Evolutionary conservation across 139 green algal genomes (phyloP).

Genomic region (Axilococcus clingmanii): DNA sequence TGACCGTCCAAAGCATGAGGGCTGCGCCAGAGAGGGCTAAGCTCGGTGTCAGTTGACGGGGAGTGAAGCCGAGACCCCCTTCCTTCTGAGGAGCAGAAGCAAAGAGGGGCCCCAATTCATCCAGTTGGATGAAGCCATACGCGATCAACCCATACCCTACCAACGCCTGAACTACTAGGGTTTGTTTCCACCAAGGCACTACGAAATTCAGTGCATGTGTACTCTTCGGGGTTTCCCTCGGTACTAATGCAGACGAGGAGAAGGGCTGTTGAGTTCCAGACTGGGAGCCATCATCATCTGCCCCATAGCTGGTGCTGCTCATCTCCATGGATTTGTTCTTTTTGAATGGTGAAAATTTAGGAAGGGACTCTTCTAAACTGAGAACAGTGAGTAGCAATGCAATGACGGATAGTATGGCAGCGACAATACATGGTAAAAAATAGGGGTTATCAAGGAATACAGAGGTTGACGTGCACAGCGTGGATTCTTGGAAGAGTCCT

Average conservation of each 20-base stretch:
- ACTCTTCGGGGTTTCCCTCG: too few species aligned
- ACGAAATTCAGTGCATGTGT: too few species aligned
- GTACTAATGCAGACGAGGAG: too few species aligned
- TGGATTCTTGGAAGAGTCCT: neutral
- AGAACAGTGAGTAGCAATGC: conserved; percentile 24
- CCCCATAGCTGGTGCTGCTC: neutral
- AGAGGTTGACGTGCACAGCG: neutral
- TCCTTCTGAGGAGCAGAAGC: conserved; percentile 32
- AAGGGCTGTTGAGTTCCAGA: too few species aligned
- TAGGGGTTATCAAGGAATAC: conserved; percentile 36
- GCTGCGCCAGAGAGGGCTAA: conserved; percentile 40
- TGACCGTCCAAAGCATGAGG: conserved; percentile 31
- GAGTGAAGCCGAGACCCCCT: conserved; percentile 40
- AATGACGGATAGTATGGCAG: conserved; percentile 10
- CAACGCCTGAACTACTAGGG: conserved; percentile 28
- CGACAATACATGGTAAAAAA: conserved; percentile 49
- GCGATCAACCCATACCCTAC: conserved; percentile 38
- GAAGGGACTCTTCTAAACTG: conserved; percentile 51
- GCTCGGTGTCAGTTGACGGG: conserved; percentile 38
- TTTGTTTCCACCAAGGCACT: conserved; percentile 28
- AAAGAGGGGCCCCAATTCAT: conserved; percentile 57
- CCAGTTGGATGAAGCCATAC: conserved; percentile 44
- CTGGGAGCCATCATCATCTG: neutral
- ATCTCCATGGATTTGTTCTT: neutral
- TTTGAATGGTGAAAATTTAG: conserved; percentile 4